A percentile compares a stretch with the other conserved stretches of the same genome.
These are phyloP conservation scores for Trichomonas vaginalis DNA, from an alignment of 208 protist genomes.

Conservation along the genomic window DNA sequence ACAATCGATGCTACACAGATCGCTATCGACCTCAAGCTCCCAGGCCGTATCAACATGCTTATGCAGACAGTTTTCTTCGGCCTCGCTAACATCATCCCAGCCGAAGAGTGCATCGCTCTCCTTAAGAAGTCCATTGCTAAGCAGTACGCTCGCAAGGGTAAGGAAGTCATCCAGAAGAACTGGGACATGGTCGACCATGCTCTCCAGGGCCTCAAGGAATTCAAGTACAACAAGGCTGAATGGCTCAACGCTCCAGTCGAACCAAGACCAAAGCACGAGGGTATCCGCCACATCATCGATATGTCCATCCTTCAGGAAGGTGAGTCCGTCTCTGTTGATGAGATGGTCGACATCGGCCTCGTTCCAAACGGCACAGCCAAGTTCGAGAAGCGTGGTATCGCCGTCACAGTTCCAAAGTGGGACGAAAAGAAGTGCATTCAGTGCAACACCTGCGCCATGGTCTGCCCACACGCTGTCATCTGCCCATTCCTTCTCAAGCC, in stretches of 20 bases:
- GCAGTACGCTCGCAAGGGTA: constrained; percentile 44
- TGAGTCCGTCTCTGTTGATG: not conserved
- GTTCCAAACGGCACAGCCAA: constrained; percentile 29
- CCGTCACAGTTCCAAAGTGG: constrained; percentile 41
- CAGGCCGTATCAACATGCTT: constrained; percentile 49
- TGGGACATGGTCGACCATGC: constrained; percentile 31
- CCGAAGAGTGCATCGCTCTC: constrained; percentile 25
- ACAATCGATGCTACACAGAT: constrained; percentile 45
- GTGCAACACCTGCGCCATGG: constrained; percentile 50
- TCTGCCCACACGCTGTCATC: constrained; percentile 55
- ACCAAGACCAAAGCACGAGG: not conserved
- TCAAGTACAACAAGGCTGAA: not conserved
- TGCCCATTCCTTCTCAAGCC: constrained; percentile 41
- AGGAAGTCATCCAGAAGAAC: constrained; percentile 43
- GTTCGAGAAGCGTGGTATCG: constrained; percentile 43
- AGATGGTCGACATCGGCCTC: not conserved
- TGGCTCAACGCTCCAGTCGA: not conserved
- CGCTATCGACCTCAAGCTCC: constrained; percentile 25
- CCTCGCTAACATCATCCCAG: constrained; percentile 42
- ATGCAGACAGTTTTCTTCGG: constrained; percentile 57
- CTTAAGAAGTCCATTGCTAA: constrained; percentile 46
- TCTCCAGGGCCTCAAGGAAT: not conserved
- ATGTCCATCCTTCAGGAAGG: not conserved
- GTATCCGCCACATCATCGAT: not conserved
- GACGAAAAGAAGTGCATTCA: constrained; percentile 48